These are phyloP conservation scores for Colletotrichum scovillei DNA, from an alignment of 2,329 filamentous ascomycete genomes.

Conservation along the genomic window DNA sequence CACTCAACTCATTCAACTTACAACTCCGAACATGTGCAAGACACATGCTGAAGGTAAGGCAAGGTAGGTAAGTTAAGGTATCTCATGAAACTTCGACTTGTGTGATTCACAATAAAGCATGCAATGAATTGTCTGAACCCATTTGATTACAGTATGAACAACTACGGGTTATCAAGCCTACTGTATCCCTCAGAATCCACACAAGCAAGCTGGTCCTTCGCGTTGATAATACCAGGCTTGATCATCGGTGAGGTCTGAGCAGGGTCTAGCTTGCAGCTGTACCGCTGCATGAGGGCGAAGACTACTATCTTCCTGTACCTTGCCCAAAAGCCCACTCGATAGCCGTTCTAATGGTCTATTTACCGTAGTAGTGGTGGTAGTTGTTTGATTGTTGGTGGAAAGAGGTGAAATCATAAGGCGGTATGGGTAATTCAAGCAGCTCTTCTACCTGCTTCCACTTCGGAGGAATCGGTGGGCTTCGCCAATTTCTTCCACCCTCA, in stretches of 20 bases:
- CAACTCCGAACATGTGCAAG: background rate
- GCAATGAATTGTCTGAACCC: background rate
- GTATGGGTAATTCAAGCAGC: too few species aligned
- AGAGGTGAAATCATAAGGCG: too few species aligned
- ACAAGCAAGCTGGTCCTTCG: conserved; percentile 77
- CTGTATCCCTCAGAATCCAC: conserved; percentile 61
- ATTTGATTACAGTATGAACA: background rate
- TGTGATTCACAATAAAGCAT: background rate
- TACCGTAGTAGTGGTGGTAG: too few species aligned
- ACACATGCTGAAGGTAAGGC: background rate
- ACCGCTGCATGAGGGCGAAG: conserved; percentile 67
- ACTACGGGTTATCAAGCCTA: background rate
- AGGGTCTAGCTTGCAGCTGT: conserved; percentile 70
- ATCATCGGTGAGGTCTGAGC: conserved; percentile 87
- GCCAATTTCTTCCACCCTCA: too few species aligned
- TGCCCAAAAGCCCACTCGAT: too few species aligned
- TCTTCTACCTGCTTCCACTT: too few species aligned
- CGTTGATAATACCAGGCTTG: conserved; percentile 76
- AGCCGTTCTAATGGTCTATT: too few species aligned
- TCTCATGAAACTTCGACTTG: background rate
- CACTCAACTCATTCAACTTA: background rate
- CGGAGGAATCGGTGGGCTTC: too few species aligned
- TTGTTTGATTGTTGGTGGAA: too few species aligned
- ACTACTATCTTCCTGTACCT: conserved; percentile 32
- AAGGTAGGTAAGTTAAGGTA: background rate